phyloP scores from a whole-genome alignment of 495 filamentous ascomycete species.

The Astrocystis sublimbata region DNA sequence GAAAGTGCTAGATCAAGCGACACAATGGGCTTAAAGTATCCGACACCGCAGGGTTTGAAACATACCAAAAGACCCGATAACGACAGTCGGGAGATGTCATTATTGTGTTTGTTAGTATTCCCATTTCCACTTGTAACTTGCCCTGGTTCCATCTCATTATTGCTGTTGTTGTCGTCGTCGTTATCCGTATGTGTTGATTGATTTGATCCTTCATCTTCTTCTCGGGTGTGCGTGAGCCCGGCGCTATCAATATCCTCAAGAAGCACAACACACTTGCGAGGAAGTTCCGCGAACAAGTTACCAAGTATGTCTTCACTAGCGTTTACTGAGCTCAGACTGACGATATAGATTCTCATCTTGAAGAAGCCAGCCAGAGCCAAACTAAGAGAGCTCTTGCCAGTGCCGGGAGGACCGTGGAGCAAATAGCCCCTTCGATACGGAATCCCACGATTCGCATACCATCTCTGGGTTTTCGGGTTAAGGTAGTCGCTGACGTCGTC shows the following conservation, averaged over 20 bases:
- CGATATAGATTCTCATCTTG: slow-evolving; percentile 69
- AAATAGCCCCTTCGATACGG: slow-evolving; percentile 87
- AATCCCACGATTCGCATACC: slow-evolving; percentile 76
- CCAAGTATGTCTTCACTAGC: slow-evolving; percentile 72
- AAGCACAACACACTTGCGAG: slow-evolving; percentile 67
- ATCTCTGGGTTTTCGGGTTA: slow-evolving; percentile 69
- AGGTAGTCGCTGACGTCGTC: slow-evolving; percentile 88
- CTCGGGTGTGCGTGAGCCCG: slow-evolving; percentile 63
- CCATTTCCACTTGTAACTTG: slow-evolving; percentile 27
- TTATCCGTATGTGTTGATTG: background rate
- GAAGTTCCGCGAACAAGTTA: slow-evolving; percentile 67
- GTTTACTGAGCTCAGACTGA: slow-evolving; percentile 61
- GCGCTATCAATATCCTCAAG: slow-evolving; percentile 76
- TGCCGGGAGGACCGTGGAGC: slow-evolving; percentile 89
- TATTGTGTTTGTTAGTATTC: slow-evolving; percentile 1
- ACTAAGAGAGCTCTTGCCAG: slow-evolving; percentile 60
- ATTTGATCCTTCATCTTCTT: slow-evolving; percentile 24
- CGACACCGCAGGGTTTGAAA: too few species aligned
- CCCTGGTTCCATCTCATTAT: slow-evolving; percentile 34
- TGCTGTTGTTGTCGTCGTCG: too few species aligned
- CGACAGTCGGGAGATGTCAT: slow-evolving; percentile 52
- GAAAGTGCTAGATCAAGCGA: too few species aligned
- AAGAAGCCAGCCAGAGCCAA: slow-evolving; percentile 72
- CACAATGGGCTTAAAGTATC: too few species aligned
- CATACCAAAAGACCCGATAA: slow-evolving; percentile 76